Evolutionary conservation across 495 filamentous ascomycete genomes (phyloP), one percentile per base, ranked within the genome.

Genomic region (Poronia punctata): DNA sequence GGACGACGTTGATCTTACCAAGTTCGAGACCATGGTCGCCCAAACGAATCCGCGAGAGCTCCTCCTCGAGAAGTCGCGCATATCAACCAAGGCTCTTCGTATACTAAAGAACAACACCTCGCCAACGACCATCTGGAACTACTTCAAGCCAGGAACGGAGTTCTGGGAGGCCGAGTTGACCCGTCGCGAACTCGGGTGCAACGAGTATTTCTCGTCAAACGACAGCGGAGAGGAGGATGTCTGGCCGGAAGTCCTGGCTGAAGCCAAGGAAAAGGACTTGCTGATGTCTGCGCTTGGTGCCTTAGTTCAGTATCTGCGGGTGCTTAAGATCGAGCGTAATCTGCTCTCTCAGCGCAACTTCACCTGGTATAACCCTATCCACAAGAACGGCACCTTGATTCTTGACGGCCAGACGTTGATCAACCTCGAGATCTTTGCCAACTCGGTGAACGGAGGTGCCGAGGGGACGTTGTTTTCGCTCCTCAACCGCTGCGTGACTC

Each of bases 21-120:
- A 90, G 54, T 97, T 99, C 53, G 93, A 99, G 69, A 99, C 93
- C 0, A 86, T 97, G 38, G 80, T 99, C 14, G 93, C 93, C 21
- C 93, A 99, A 54, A 95, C 80, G 16, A 77, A 83, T 11, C 93
- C 93, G 2, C 84, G 84, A 18, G 93, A 99, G 59, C 54, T 99
- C 37, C 63, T 99, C 11, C 67, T 99, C 2, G 93, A 99, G 58
- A 97, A 95, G 64, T 82, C 80, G 7, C 79, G 70, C 35, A 70
- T 95, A 26, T 95, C 90, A 0, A 77, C 79, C 11, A 89, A 88
- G 56, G 84, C 84, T 2, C 53, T 92, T 45, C 85, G 92, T n/a
- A 97, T 97, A 35, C 61, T 99, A 48, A 97, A 96, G 62, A 96
- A 93, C 61, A 97, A 92, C 56, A 96, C 88, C 5, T 72, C 76